Evolutionary conservation across 1,284 basidiomycete genomes (phyloP).

Genomic region (Cryptococcus floricola): DNA sequence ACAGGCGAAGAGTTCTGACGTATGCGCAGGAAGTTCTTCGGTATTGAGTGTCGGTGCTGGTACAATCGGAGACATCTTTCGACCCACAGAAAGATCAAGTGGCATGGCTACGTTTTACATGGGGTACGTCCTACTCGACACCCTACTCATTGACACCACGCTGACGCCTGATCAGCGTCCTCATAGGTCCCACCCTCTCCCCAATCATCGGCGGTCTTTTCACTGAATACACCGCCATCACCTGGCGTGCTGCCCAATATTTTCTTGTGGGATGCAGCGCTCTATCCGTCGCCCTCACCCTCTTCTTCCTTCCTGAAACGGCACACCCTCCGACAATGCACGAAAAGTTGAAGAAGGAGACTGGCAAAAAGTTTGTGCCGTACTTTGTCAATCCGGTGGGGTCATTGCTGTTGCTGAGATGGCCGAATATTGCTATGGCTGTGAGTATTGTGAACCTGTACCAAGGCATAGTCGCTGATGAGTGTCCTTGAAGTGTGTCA

Average conservation of each 20-base stretch:
- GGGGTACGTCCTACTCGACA: constrained; percentile 48
- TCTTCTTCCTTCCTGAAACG: constrained; percentile 66
- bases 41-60: constrained; percentile 61
- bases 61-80: constrained; percentile 61
- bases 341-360: constrained; percentile 22
- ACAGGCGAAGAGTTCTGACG: neutral
- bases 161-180: constrained; percentile 7
- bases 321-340: constrained; percentile 55
- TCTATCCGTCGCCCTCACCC: constrained; percentile 53
- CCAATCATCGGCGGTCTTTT: constrained; percentile 49
- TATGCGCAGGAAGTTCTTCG: constrained; percentile 36
- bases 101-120: constrained; percentile 62
- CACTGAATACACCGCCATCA: constrained; percentile 44
- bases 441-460: constrained; percentile 48
- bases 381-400: constrained; percentile 62
- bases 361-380: constrained; percentile 45
- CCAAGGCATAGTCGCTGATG: neutral
- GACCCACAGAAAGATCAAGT: constrained; percentile 58
- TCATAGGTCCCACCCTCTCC: constrained; percentile 41
- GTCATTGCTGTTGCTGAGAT: constrained; percentile 56
- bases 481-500: constrained; percentile 17
- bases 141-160: neutral
- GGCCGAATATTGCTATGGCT: constrained; percentile 58
- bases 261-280: constrained; percentile 52
- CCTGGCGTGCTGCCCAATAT: constrained; percentile 65